phyloP scores from a whole-genome alignment of 192 early-diverging fungal genomes.

The Pilobolus umbonatus region DNA sequence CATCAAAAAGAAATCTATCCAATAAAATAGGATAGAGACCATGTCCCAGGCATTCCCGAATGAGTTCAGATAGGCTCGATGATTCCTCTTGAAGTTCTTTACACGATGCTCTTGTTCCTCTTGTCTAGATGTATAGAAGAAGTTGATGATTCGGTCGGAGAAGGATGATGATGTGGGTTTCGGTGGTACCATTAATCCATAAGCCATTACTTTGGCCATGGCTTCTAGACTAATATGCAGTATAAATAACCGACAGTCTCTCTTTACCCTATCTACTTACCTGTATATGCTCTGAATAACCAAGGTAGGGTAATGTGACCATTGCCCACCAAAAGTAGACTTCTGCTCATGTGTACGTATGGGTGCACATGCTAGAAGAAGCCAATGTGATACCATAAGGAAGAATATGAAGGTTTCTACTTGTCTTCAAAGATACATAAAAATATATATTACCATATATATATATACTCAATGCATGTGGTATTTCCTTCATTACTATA shows the following conservation, averaged over 20 bases:
- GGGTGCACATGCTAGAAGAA: constrained; percentile 39
- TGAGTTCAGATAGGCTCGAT: constrained; percentile 38
- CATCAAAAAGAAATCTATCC: constrained; percentile 50
- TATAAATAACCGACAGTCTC: neutral
- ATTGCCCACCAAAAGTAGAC: constrained; percentile 36
- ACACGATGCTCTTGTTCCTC: neutral
- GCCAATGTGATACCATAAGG: constrained; percentile 40
- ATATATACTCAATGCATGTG: no score
- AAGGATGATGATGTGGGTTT: neutral
- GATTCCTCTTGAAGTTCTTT: neutral
- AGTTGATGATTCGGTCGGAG: neutral
- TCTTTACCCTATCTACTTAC: constrained; percentile 20
- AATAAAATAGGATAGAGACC: constrained; percentile 43
- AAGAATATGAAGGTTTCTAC: constrained; percentile 36
- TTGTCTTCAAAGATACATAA: constrained; percentile 14
- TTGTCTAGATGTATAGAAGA: neutral
- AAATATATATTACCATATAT: no score
- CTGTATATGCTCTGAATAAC: constrained; percentile 41
- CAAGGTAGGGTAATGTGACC: constrained; percentile 38
- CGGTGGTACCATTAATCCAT: constrained; percentile 33
- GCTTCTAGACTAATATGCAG: no score
- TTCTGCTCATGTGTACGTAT: constrained; percentile 27
- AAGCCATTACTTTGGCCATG: constrained; percentile 36
- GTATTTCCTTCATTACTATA: no score
- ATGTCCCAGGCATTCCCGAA: constrained; percentile 46